A percentile compares a stretch with the other conserved stretches of the same genome.
Conservation (phyloP, 805 yeast species). For the Saccharomycopsis sp. region DNA sequence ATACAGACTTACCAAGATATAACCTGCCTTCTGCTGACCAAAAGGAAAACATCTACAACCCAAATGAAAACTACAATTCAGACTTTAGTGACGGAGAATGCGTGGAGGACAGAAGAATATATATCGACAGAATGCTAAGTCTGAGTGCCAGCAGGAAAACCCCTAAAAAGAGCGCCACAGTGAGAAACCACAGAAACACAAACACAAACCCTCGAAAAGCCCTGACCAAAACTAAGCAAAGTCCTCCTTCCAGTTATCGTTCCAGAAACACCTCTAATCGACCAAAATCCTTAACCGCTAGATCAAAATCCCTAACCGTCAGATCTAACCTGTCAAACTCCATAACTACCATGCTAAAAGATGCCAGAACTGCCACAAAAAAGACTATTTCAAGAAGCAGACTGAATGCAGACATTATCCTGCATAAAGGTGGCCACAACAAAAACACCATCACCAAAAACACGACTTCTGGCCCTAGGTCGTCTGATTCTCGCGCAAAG, state of each 20-base stretch:
- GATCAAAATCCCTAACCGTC: neutral
- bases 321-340: neutral
- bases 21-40: no score
- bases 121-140: conserved; percentile 10
- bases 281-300: no score
- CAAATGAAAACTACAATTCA: no score
- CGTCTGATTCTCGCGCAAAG: no score
- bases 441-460: neutral
- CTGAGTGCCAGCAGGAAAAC: neutral
- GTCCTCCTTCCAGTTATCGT: no score
- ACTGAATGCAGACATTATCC: neutral
- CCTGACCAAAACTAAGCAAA: no score
- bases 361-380: neutral
- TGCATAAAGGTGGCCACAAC: neutral
- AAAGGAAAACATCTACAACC: neutral
- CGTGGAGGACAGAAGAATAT: conserved; percentile 5
- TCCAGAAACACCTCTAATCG: no score
- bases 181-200: neutral
- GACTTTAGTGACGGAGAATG: conserved; percentile 10
- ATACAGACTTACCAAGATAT: no score
- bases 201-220: no score
- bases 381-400: neutral
- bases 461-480: no score
- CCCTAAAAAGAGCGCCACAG: neutral
- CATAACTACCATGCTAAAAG: neutral